Evolutionary conservation across 1,284 basidiomycete genomes (phyloP).

Genomic region (Rhodotorula sp.): DNA sequence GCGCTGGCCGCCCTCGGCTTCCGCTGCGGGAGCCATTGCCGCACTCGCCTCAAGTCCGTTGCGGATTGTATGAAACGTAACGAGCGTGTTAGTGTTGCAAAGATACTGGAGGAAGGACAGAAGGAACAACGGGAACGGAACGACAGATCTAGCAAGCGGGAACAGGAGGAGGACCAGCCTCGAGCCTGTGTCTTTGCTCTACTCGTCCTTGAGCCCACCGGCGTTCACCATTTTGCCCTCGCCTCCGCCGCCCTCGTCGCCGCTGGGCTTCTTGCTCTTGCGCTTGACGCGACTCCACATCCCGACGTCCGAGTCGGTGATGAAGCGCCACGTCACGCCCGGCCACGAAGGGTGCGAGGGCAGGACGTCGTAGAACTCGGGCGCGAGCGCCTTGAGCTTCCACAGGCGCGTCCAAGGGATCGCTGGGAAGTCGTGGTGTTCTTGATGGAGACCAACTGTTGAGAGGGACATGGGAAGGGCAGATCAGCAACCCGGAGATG

Average conservation of each 20-base stretch:
- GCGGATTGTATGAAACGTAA: too few species aligned
- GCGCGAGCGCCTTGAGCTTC: slow-evolving; percentile 74
- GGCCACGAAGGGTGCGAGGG: slow-evolving; percentile 90
- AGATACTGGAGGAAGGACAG: too few species aligned
- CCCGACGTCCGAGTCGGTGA: slow-evolving; percentile 56
- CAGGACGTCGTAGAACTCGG: slow-evolving; percentile 87
- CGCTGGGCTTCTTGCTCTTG: not conserved
- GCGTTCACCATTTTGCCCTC: slow-evolving; percentile 6
- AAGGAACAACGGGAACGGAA: too few species aligned
- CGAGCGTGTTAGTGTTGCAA: too few species aligned
- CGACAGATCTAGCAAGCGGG: not conserved
- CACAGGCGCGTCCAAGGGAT: slow-evolving; percentile 95
- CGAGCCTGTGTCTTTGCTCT: not conserved
- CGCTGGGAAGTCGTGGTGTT: slow-evolving; percentile 92
- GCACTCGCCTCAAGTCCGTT: too few species aligned
- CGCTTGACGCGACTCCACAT: slow-evolving; percentile 38
- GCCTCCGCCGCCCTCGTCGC: slow-evolving; percentile 33
- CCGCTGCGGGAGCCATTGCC: too few species aligned
- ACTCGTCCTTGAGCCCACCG: slow-evolving; percentile 41
- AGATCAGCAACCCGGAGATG: not conserved
- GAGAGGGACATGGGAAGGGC: not conserved
- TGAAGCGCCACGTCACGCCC: slow-evolving; percentile 91
- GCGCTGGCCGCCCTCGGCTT: too few species aligned
- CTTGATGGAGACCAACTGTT: slow-evolving; percentile 85
- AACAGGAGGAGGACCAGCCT: too few species aligned